Evolutionary conservation across 352 stramenopile genomes (phyloP).

Genomic region (Pseudoperonospora humuli): DNA sequence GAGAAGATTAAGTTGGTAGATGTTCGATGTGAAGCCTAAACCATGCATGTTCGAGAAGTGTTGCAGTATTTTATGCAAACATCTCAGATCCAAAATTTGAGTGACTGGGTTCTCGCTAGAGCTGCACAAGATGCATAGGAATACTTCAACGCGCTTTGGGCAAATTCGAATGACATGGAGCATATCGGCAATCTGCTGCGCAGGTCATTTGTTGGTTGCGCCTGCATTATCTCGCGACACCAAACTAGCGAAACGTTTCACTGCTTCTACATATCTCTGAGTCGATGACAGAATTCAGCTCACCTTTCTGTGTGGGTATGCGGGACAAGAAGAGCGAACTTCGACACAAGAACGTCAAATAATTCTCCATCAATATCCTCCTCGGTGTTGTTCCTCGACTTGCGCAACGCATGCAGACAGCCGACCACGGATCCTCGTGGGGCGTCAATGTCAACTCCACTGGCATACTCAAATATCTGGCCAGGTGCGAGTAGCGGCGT

Average conservation of each 20-base stretch:
- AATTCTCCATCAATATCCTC: conserved; percentile 22
- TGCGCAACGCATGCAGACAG: conserved; percentile 53
- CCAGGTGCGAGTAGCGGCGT: conserved; percentile 55
- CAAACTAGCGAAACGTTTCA: conserved; percentile 16
- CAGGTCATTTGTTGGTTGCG: conserved; percentile 3
- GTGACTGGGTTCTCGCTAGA: conserved; percentile 8
- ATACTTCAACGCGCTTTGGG: conserved; percentile 7
- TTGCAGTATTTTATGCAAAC: conserved; percentile 15
- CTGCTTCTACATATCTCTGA: conserved; percentile 2
- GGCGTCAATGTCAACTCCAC: conserved; percentile 65
- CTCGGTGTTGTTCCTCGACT: conserved; percentile 16
- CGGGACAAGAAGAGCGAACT: conserved; percentile 45
- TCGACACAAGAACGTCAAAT: conserved; percentile 67
- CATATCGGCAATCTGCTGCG: conserved; percentile 5
- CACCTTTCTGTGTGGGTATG: conserved; percentile 6
- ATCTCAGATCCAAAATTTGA: conserved; percentile 2
- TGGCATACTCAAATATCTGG: conserved; percentile 76
- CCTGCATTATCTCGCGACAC: conserved; percentile 9
- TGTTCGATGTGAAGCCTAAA: conserved; percentile 2
- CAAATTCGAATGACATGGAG: not conserved
- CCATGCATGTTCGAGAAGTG: conserved; percentile 8
- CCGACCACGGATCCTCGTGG: conserved; percentile 48
- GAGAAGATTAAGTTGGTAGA: conserved; percentile 2
- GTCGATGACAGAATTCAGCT: conserved; percentile 1
- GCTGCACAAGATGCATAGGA: conserved; percentile 11